Evolutionary conservation across 108 stramenopile genomes (phyloP).

Genomic region (Fragilaria crotonensis): DNA sequence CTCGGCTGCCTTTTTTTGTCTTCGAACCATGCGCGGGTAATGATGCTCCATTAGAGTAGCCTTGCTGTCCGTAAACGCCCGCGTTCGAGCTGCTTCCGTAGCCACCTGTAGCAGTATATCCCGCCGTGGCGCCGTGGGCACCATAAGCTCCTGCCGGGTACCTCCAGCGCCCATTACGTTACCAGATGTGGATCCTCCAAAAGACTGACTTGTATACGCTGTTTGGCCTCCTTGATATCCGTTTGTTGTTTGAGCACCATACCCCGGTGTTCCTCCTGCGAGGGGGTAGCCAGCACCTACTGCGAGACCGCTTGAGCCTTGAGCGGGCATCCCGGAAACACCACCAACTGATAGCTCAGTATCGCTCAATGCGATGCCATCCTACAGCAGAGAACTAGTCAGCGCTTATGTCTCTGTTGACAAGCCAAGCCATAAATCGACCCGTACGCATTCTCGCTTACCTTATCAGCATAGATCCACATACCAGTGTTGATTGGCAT

Average conservation of each 20-base stretch:
- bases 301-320: not conserved
- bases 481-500: conserved; percentile 17
- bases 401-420: not conserved
- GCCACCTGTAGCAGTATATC: no score
- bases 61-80: no score
- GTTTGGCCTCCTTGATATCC: not conserved
- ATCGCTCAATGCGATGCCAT: conserved; percentile 1
- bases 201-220: no score
- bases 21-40: no score
- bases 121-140: no score
- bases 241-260: not conserved
- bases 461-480: conserved; percentile 26
- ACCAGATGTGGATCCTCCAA: not conserved
- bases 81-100: no score
- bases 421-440: not conserved
- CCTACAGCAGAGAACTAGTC: not conserved
- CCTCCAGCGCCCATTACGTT: not conserved
- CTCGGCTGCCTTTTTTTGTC: no score
- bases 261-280: not conserved
- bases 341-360: not conserved
- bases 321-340: not conserved
- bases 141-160: no score
- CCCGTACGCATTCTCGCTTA: not conserved
- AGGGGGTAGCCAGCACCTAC: not conserved
- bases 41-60: no score